Conservation (phyloP, 495 filamentous ascomycete genomes). For the Tuber calosporum region DNA sequence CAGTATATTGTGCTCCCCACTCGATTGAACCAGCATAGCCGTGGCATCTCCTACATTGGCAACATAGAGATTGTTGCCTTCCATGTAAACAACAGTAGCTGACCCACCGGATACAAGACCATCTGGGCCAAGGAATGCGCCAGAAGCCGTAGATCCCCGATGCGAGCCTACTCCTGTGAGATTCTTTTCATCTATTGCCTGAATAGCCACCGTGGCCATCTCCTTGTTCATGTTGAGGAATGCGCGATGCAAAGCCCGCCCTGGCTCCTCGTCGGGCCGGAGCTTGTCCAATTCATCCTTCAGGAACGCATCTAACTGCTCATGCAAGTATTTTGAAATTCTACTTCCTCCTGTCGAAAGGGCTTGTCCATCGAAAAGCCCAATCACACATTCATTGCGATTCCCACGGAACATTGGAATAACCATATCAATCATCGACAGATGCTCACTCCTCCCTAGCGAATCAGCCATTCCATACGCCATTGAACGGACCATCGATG, state of each 20-base stretch:
- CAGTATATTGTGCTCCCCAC: conserved; percentile 69
- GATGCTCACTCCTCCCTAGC: conserved; percentile 83
- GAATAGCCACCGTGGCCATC: conserved; percentile 75
- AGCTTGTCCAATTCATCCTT: conserved; percentile 69
- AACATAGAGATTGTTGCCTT: conserved; percentile 81
- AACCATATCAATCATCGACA: conserved; percentile 96
- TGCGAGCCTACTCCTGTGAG: conserved; percentile 45
- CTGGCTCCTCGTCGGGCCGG: conserved; percentile 60
- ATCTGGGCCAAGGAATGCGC: conserved; percentile 65
- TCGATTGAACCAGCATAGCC: conserved; percentile 83
- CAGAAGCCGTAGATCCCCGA: conserved; percentile 56
- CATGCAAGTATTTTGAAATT: conserved; percentile 91
- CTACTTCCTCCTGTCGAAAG: conserved; percentile 81
- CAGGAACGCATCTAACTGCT: conserved; percentile 82
- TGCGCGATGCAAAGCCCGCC: conserved; percentile 74
- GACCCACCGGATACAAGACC: conserved; percentile 84
- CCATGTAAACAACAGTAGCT: conserved; percentile 83
- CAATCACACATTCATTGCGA: conserved; percentile 80
- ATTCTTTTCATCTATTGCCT: conserved; percentile 66
- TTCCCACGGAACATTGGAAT: conserved; percentile 87
- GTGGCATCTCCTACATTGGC: conserved; percentile 94
- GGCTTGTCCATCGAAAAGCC: conserved; percentile 89
- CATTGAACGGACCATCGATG: conserved; percentile 75
- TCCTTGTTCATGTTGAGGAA: conserved; percentile 92
- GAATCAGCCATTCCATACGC: conserved; percentile 97